A percentile compares a stretch with the other conserved stretches of the same genome.
Conservation (phyloP, 192 early-diverging fungal species). For the Thoreauomyces humboldtii region DNA sequence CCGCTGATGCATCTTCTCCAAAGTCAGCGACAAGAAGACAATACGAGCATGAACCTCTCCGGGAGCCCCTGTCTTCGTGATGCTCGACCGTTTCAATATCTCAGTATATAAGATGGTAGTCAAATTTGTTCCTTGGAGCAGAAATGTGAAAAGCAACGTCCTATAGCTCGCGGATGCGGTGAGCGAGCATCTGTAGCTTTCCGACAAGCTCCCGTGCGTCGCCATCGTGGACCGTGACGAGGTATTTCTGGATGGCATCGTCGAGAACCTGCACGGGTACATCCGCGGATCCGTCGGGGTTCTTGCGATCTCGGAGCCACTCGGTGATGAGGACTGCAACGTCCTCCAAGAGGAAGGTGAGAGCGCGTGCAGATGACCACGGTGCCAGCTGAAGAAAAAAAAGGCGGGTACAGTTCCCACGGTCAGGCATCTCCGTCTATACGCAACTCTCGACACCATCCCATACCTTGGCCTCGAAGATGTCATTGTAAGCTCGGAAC, state of each 20-base stretch:
- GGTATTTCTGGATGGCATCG: slow-evolving; percentile 32
- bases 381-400: slow-evolving; percentile 25
- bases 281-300: background rate
- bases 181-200: slow-evolving; percentile 13
- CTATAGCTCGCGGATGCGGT: slow-evolving; percentile 13
- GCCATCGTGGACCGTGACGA: slow-evolving; percentile 22
- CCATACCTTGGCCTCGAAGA: slow-evolving; percentile 33
- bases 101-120: too few relatives aligned
- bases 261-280: slow-evolving; percentile 30
- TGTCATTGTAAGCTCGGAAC: slow-evolving; percentile 26
- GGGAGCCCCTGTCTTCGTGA: too few relatives aligned
- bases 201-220: slow-evolving; percentile 21
- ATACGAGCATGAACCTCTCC: too few relatives aligned
- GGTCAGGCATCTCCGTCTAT: too few relatives aligned
- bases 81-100: too few relatives aligned
- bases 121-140: too few relatives aligned
- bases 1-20: too few relatives aligned
- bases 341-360: slow-evolving; percentile 23
- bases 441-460: background rate
- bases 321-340: slow-evolving; percentile 27
- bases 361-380: slow-evolving; percentile 25
- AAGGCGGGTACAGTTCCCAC: too few relatives aligned
- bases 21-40: too few relatives aligned
- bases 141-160: too few relatives aligned
- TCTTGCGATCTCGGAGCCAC: slow-evolving; percentile 20